phyloP scores from a whole-genome alignment of 352 stramenopile genomes.

The Phytophthora sp. region DNA sequence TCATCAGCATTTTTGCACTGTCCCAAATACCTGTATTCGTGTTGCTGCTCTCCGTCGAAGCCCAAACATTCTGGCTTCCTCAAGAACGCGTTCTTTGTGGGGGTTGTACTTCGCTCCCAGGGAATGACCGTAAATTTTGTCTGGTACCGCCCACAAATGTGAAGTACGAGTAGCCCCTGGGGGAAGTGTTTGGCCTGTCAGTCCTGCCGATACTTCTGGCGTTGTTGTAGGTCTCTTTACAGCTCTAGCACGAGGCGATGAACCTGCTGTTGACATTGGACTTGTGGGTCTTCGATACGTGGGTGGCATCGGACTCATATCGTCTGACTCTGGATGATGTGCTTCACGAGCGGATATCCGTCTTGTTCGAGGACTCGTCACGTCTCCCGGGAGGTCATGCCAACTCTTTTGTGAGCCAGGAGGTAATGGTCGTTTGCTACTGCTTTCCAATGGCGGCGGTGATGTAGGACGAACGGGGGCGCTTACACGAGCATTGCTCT shows the following conservation, averaged over 20 bases:
- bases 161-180: constrained; percentile 58
- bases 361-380: constrained; percentile 20
- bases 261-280: neutral
- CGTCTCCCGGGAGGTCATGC: neutral
- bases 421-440: constrained; percentile 26
- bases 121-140: constrained; percentile 50
- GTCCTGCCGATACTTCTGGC: constrained; percentile 33
- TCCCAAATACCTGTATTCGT: constrained; percentile 57
- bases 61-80: constrained; percentile 55
- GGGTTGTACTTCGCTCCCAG: constrained; percentile 56
- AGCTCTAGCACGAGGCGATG: constrained; percentile 48
- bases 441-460: constrained; percentile 3
- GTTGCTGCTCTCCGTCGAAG: constrained; percentile 48
- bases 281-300: constrained; percentile 11
- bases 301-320: constrained; percentile 30
- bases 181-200: constrained; percentile 47
- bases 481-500: neutral
- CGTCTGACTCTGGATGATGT: constrained; percentile 8
- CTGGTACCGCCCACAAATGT: constrained; percentile 41
- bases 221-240: constrained; percentile 47
- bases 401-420: constrained; percentile 20
- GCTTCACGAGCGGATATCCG: constrained; percentile 14
- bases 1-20: neutral
- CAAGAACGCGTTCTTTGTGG: constrained; percentile 50
- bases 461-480: constrained; percentile 10